Base-by-base conservation (phyloP, 805 yeast genomes). In the Groenewaldozyma salmanticensis region DNA sequence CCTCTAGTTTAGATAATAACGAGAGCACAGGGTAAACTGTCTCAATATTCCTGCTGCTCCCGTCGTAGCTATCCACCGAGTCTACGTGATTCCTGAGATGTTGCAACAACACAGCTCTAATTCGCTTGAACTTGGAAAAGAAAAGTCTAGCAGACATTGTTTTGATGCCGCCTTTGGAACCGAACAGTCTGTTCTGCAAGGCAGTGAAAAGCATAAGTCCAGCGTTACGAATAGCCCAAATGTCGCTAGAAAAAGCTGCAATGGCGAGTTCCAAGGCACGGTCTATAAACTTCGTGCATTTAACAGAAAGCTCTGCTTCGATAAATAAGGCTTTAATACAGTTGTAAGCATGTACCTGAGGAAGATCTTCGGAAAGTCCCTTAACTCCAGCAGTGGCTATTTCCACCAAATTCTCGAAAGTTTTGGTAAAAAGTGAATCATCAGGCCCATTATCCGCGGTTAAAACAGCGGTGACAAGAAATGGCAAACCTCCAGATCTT, bases 271-370 rank as follows among this genome's bases (percentile, higher is more conserved):
- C 67, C 21, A 90, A 61, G 0, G 83, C 81, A 7, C 62, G 59
- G 43, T 78, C 78, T 5, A 79, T 66, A 53, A 66, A 78, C 3
- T 61, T 59, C 0, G 72, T 58, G 7, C 82, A 71, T 1, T 64
- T 59, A 1, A 64, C 69, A 0, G 85, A 64, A n/a, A 92, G 61
- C 18, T 71, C 64, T 0, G 88, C 69, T 43, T 88, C 96, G 18
- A 71, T 72, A 49, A 87, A 79, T 1, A 90, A 67, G 2, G 79
- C 79, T 47, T 74, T 77, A 42, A 92, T 73, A 55, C 94, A 81
- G 55, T 90, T 90, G 55, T 85, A 77, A 0, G 96, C 96, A 62
- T 90, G 94, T 0, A 90, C 95, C 54, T 88, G 96, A 0, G 97
- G 92, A 13, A 87, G 66, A 53, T 84, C 94, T n/a, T n/a, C n/a